Evolutionary conservation across 164 flowering plant genomes (phyloP).

Genomic region (Aristolochia contorta): DNA sequence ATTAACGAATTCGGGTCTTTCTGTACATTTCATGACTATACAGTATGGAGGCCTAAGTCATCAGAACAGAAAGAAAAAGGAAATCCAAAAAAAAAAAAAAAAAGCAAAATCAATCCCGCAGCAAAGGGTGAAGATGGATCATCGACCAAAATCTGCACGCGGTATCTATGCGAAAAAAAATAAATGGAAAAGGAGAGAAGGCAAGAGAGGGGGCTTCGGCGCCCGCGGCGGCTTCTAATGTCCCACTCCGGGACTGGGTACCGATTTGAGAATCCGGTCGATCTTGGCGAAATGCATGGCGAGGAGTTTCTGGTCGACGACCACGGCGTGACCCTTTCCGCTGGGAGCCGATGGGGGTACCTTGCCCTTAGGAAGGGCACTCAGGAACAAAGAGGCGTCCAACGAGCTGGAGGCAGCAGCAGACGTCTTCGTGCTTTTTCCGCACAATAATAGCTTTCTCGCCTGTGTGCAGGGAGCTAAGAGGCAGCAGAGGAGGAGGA

Average conservation of each 20-base stretch:
- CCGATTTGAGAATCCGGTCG: slow-evolving; percentile 54
- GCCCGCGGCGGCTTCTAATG: too few relatives aligned
- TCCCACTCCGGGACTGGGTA: slow-evolving; percentile 72
- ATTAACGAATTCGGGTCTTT: neutral
- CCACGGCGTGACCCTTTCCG: slow-evolving; percentile 32
- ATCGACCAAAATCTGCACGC: neutral
- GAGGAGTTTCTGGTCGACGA: slow-evolving; percentile 33
- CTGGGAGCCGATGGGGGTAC: slow-evolving; percentile 55
- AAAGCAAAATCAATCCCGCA: too few relatives aligned
- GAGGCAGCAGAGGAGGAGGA: slow-evolving; percentile 8
- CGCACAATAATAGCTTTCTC: slow-evolving; percentile 22
- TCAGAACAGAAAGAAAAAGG: neutral
- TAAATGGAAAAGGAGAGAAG: too few relatives aligned
- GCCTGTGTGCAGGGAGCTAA: slow-evolving; percentile 7
- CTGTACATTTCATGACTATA: neutral
- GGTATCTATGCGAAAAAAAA: neutral
- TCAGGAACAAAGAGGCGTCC: slow-evolving; percentile 19
- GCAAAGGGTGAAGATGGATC: too few relatives aligned
- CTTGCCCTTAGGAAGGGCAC: slow-evolving; percentile 42
- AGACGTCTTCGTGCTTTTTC: neutral
- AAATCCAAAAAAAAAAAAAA: neutral
- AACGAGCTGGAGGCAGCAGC: too few relatives aligned
- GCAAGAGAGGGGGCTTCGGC: too few relatives aligned
- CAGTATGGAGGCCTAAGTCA: neutral
- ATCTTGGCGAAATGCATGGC: slow-evolving; percentile 29